Evolutionary conservation across 2,329 filamentous ascomycete genomes (phyloP), one percentile per base, ranked within the genome.

Genomic region (Ophiostoma novo-ulmi): DNA sequence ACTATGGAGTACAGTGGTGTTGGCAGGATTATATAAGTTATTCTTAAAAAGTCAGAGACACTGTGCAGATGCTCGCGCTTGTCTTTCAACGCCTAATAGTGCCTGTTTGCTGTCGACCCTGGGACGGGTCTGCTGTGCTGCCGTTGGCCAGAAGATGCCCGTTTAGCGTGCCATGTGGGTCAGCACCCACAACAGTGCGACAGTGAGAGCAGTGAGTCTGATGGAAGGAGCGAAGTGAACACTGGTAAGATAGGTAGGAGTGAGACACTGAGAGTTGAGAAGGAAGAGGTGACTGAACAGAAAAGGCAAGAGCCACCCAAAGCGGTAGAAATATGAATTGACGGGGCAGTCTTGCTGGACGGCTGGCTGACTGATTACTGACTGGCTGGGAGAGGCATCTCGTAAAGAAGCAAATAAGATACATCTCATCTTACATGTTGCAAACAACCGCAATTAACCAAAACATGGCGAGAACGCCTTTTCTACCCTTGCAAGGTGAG

Each of bases 111-210:
- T 41, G 13, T n/a, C 26, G 52, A 65, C 44, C 66, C 65, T 68
- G 38, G 7, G 55, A 52, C 55, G 36, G 66, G 39, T 38, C 20
- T 65, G 58, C 66, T 39, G 35, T 22, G 55, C 22, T 71, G 14
- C 58, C 58, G 70, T 71, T 71, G 70, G 70, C 61, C 70, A 71
- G 41, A 35, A 44, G 38, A 35, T 26, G 36, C 58, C 58, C 55
- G 44, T 35, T 61, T 68, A 67, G 41, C 38, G 67, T 48, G 44
- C 35, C 44, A 52, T 14, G 39, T 66, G 41, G 61, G 61, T 3
- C 36, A 35, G 44, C 6, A 36, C 22, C 44, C n/a, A 58, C 13
- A 36, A 64, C 67, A 66, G 70, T 71, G 70, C 67, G 70, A 69
- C 61, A 69, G 58, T 63, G 58, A 63, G 13, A 63, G 26, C 26